These are phyloP conservation scores for Diplotaxis tenuifolia DNA, from an alignment of 345 rosid species.

Conservation along the genomic window DNA sequence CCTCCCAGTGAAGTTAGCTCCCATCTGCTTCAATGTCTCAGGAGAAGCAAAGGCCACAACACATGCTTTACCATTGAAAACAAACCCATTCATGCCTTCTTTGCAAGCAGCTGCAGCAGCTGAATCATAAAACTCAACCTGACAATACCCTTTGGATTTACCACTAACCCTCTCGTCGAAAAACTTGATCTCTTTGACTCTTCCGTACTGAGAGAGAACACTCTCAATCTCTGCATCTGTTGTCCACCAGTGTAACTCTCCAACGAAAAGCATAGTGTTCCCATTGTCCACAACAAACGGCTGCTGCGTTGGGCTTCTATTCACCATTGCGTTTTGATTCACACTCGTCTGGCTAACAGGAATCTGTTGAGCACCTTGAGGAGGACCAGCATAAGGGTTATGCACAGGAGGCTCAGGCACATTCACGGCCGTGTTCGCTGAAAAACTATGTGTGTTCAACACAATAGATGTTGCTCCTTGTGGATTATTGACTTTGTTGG, in stretches of 20 bases:
- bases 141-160: slow-evolving; percentile 89
- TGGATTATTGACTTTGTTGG: slow-evolving; percentile 43
- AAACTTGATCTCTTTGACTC: slow-evolving; percentile 78
- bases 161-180: slow-evolving; percentile 88
- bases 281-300: slow-evolving; percentile 71
- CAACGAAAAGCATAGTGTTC: slow-evolving; percentile 65
- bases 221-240: slow-evolving; percentile 83
- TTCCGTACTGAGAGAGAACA: slow-evolving; percentile 67
- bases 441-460: slow-evolving; percentile 46
- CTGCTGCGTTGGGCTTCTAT: slow-evolving; percentile 59
- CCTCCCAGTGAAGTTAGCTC: slow-evolving; percentile 64
- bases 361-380: slow-evolving; percentile 53
- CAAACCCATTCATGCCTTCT: slow-evolving; percentile 74
- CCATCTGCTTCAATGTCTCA: slow-evolving; percentile 79
- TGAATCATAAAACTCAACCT: slow-evolving; percentile 75
- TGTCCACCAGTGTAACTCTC: slow-evolving; percentile 92
- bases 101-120: slow-evolving; percentile 71
- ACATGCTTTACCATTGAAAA: slow-evolving; percentile 76
- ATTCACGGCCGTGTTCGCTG: slow-evolving; percentile 45
- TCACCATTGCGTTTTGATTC: slow-evolving; percentile 42
- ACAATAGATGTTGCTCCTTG: slow-evolving; percentile 50
- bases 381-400: slow-evolving; percentile 42
- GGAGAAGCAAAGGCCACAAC: slow-evolving; percentile 88
- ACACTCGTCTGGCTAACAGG: slow-evolving; percentile 57
- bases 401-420: slow-evolving; percentile 49